Percentiles rank a stretch among this genome's conserved stretches.
Evolutionary conservation across 2,329 filamentous ascomycete species (phyloP).

Genomic region (Aspergillus calidoustus): DNA sequence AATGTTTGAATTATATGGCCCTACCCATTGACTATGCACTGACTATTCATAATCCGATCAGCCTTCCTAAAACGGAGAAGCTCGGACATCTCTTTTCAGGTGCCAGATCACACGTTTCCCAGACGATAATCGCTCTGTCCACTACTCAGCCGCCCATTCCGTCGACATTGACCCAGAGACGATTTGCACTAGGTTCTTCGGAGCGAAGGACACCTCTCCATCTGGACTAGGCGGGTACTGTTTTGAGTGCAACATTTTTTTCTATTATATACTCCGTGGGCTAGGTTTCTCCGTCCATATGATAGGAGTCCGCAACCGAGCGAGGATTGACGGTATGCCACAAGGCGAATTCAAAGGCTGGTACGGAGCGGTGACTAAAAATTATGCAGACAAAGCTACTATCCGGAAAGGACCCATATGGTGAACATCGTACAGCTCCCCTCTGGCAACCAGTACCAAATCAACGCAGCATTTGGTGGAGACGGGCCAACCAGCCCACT

Average conservation of each 20-base stretch:
- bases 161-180: not conserved
- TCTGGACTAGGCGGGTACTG: conserved; percentile 61
- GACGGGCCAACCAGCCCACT: conserved; percentile 63
- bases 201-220: not conserved
- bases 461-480: conserved; percentile 66
- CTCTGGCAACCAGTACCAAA: conserved; percentile 52
- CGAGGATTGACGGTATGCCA: conserved; percentile 31
- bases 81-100: not conserved
- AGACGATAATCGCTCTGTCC: not conserved
- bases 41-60: not conserved
- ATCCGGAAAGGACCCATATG: conserved; percentile 53
- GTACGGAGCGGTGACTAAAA: conserved; percentile 16
- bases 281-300: conserved; percentile 60
- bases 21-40: not conserved
- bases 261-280: conserved; percentile 57
- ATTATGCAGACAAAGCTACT: too few species aligned
- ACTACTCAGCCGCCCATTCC: not conserved
- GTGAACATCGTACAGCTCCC: conserved; percentile 61
- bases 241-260: conserved; percentile 63
- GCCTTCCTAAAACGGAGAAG: not conserved
- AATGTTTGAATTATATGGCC: not conserved
- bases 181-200: not conserved
- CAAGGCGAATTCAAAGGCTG: conserved; percentile 32
- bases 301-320: conserved; percentile 54
- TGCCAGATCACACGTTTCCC: not conserved